phyloP scores from a whole-genome alignment of 1,139 yeast species.

The Martiniozyma asiatica region DNA sequence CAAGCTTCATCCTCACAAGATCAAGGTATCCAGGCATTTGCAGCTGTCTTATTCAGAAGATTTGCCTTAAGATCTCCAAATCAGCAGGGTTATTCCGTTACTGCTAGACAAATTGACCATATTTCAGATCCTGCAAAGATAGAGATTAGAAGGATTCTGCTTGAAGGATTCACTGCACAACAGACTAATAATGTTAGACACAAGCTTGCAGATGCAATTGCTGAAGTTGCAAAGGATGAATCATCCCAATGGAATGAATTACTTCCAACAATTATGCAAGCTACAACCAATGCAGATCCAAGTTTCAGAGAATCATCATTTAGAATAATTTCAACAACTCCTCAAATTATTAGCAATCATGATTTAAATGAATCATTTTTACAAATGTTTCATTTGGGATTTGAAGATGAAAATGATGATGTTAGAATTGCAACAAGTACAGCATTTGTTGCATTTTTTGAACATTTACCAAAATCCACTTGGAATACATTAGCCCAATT shows the following conservation, averaged over 20 bases:
- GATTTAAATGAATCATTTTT: constrained; percentile 44
- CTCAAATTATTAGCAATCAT: constrained; percentile 53
- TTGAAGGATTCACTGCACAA: constrained; percentile 60
- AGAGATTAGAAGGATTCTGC: constrained; percentile 54
- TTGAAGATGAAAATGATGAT: constrained; percentile 63
- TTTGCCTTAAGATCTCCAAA: constrained; percentile 70
- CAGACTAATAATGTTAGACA: constrained; percentile 72
- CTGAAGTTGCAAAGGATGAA: constrained; percentile 72
- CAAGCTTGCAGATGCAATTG: constrained; percentile 85
- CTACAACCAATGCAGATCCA: constrained; percentile 41
- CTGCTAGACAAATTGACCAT: constrained; percentile 69
- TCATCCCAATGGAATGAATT: constrained; percentile 61
- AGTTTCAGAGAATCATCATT: constrained; percentile 82
- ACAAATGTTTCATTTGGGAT: constrained; percentile 68
- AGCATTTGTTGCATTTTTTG: constrained; percentile 85
- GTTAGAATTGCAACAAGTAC: constrained; percentile 88
- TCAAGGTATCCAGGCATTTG: constrained; percentile 47
- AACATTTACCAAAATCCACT: constrained; percentile 60
- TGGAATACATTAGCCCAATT: constrained; percentile 73
- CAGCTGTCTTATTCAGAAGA: constrained; percentile 84
- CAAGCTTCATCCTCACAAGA: constrained; percentile 54
- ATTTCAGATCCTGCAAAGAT: constrained; percentile 45
- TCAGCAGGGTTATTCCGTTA: constrained; percentile 39
- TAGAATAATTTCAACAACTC: constrained; percentile 77
- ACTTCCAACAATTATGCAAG: constrained; percentile 61